These are phyloP conservation scores for Aspergillus transmontanensis DNA, from an alignment of 2,329 filamentous ascomycete species.

Conservation along the genomic window DNA sequence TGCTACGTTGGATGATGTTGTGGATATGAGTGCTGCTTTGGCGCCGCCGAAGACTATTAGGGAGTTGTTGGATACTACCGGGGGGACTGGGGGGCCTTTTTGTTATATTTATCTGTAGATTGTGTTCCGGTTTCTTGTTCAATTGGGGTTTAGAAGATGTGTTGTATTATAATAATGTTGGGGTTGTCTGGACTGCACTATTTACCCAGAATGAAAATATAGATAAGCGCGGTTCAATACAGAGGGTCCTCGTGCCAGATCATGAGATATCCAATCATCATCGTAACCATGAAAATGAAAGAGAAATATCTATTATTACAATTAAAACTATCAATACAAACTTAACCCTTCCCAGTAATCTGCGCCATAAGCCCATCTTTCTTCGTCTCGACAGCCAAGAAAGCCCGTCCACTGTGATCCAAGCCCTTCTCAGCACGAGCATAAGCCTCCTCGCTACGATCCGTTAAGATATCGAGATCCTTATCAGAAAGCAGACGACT, in stretches of 20 bases:
- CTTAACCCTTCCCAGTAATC: constrained; percentile 19
- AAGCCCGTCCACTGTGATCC: constrained; percentile 59
- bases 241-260: background rate
- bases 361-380: constrained; percentile 46
- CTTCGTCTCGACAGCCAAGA: constrained; percentile 81
- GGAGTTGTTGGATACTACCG: constrained; percentile 24
- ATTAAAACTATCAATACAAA: background rate
- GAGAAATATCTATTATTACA: background rate
- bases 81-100: constrained; percentile 25
- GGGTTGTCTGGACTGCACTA: background rate
- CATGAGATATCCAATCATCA: background rate
- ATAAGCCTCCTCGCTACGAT: constrained; percentile 70
- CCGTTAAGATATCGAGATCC: constrained; percentile 77
- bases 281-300: background rate
- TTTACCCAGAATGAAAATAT: background rate
- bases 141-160: no score
- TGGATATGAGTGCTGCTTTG: constrained; percentile 23
- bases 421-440: constrained; percentile 75
- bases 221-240: background rate
- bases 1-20: constrained; percentile 27
- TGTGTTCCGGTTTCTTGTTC: background rate
- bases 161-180: background rate
- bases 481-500: constrained; percentile 71
- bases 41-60: constrained; percentile 16
- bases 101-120: constrained; percentile 27